Evolutionary conservation across 495 filamentous ascomycete genomes (phyloP).

Genomic region (Rusavskia elegans): DNA sequence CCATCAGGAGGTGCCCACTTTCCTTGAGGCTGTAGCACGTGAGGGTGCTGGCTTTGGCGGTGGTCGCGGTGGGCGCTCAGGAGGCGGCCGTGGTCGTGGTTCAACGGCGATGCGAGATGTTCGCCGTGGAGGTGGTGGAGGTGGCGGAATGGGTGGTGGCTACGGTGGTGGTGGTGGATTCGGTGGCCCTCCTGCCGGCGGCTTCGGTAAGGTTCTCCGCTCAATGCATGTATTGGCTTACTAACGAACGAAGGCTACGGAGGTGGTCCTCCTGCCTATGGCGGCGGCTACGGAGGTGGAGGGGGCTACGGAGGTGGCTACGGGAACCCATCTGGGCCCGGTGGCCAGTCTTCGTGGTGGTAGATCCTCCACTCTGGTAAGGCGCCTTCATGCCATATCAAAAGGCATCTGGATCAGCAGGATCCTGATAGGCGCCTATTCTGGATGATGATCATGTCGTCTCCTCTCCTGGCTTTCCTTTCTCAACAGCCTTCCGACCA

Average conservation of each 20-base stretch:
- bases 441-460: too few species aligned
- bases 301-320: slow-evolving; percentile 39
- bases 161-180: slow-evolving; percentile 33
- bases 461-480: neutral
- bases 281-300: slow-evolving; percentile 19
- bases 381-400: slow-evolving; percentile 2
- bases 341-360: slow-evolving; percentile 87
- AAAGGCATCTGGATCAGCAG: neutral
- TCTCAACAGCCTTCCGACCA: neutral
- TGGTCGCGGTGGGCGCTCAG: slow-evolving; percentile 55
- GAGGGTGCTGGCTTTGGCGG: slow-evolving; percentile 72
- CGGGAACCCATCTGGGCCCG: slow-evolving; percentile 73
- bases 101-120: slow-evolving; percentile 69
- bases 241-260: slow-evolving; percentile 25
- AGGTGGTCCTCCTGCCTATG: slow-evolving; percentile 25
- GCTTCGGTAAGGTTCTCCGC: slow-evolving; percentile 19
- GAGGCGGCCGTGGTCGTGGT: slow-evolving; percentile 41
- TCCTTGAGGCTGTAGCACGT: slow-evolving; percentile 91
- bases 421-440: too few species aligned
- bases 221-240: neutral
- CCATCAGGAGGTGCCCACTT: slow-evolving; percentile 85
- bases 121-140: slow-evolving; percentile 52
- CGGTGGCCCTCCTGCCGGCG: slow-evolving; percentile 29
- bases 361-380: slow-evolving; percentile 33
- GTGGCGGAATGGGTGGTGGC: slow-evolving; percentile 32